A percentile compares a stretch with the other conserved stretches of the same genome.
Evolutionary conservation across 306 rosid genomes (phyloP).

Genomic region (Aeschynomene evenia): DNA sequence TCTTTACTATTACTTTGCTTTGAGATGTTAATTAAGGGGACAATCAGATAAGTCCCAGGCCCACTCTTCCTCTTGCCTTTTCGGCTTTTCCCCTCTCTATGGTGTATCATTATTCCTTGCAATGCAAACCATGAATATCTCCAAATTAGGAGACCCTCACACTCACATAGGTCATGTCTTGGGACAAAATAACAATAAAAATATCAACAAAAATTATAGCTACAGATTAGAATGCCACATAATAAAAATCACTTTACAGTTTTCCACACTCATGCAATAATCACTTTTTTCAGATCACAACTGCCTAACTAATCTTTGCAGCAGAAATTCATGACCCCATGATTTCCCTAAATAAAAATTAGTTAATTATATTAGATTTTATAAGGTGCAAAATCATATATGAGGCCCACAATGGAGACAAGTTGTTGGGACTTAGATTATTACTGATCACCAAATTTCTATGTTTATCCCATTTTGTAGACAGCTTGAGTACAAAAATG

Average conservation of each 20-base stretch:
- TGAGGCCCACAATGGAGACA: conserved; percentile 19
- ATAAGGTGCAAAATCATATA: conserved; percentile 15
- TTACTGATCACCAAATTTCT: conserved; percentile 39
- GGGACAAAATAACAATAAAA: conserved; percentile 29
- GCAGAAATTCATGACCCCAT: conserved; percentile 4
- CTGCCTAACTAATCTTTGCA: neutral
- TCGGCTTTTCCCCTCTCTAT: conserved; percentile 22
- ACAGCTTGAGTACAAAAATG: conserved; percentile 24
- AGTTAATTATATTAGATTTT: conserved; percentile 31
- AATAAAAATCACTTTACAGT: conserved; percentile 7
- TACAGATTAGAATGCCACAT: conserved; percentile 46
- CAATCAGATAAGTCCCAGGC: conserved; percentile 34
- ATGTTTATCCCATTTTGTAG: conserved; percentile 39
- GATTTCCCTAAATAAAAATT: conserved; percentile 20
- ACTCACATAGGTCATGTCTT: conserved; percentile 11
- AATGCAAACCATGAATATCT: conserved; percentile 40
- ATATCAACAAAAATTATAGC: conserved; percentile 9
- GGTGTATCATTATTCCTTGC: conserved; percentile 51
- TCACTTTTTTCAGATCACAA: neutral
- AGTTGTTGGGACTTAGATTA: conserved; percentile 31
- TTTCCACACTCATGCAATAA: neutral
- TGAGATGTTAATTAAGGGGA: conserved; percentile 34
- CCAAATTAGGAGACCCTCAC: neutral
- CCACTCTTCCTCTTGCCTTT: conserved; percentile 41
- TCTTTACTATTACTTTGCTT: conserved; percentile 35